A percentile compares a stretch with the other conserved stretches of the same genome.
Conservation (phyloP, 148 eudicot species). For the Oxyria digyna region DNA sequence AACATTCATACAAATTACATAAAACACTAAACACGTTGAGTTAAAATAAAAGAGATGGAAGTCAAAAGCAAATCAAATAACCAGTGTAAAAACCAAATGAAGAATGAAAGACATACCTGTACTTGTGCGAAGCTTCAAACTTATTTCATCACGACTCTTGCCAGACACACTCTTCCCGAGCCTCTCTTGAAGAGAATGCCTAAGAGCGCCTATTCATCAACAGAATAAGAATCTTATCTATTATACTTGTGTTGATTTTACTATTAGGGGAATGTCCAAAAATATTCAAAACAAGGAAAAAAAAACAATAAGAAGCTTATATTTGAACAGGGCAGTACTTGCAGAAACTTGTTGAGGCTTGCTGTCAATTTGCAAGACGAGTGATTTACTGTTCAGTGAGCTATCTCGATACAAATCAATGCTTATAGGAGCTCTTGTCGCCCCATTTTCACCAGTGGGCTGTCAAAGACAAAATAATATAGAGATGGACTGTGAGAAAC, state of each 20-base stretch:
- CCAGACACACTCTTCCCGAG: constrained; percentile 71
- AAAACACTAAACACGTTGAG: background rate
- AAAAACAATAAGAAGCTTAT: background rate
- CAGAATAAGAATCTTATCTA: constrained; percentile 10
- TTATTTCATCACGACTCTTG: constrained; percentile 74
- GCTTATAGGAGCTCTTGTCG: constrained; percentile 92
- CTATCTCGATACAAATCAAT: constrained; percentile 71
- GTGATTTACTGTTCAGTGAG: constrained; percentile 74
- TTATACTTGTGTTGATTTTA: background rate
- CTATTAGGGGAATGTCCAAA: background rate
- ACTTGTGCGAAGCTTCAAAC: constrained; percentile 80
- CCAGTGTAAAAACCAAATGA: background rate
- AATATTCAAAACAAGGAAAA: background rate
- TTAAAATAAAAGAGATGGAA: background rate
- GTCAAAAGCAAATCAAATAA: background rate
- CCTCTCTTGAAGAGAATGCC: constrained; percentile 93
- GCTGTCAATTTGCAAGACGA: constrained; percentile 80
- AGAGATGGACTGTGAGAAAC: background rate
- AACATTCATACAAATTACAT: background rate
- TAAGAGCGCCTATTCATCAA: constrained; percentile 61
- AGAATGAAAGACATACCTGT: constrained; percentile 35
- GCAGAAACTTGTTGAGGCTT: constrained; percentile 89
- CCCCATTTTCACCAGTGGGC: constrained; percentile 99
- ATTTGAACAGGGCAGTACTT: constrained; percentile 43
- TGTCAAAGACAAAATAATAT: constrained; percentile 15